Evolutionary conservation across 1,139 yeast genomes (phyloP), one percentile per base, ranked within the genome.

Genomic region (Yamadazyma dushanensis): DNA sequence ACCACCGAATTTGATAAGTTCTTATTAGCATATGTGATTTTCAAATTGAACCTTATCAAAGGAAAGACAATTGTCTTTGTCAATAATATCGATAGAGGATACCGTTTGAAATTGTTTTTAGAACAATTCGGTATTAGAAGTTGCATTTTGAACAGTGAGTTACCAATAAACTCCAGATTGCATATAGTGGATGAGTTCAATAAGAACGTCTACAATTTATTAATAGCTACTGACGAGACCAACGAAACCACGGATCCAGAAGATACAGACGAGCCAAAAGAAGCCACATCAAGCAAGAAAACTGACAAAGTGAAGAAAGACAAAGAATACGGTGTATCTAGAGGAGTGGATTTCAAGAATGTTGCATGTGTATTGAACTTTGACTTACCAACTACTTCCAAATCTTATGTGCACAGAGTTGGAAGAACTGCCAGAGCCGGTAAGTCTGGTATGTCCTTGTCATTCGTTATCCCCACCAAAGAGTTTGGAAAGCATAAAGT

Each of bases 381-480:
- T 57, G 99, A 94, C 59, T 70, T 94, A 47, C 98, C 99, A 29
- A 76, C 88, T 3, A 81, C 95, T 5, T 83, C 97, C 4, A 84
- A 84, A 54, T 80, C 96, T 5, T 94, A 94, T 56, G 82, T 89
- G 28, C 99, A 94, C 61, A 78, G 99, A 57, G 78, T 94, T 32
- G 99, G 99, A 35, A 81, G 99, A 69, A 92, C 99, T 2, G 98
- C 98, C 4, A 80, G 99, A 61, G 98, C 96, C 5, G 96, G 96
- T 34, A 88, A 88, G 57, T 73, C 95, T 1, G 99, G 99, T 40
- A 90, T 89, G 79, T 85, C 97, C 0, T 73, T 94, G 41, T 89
- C 97, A 19, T 92, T 92, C 65, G 94, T 92, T 11, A 87, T 92
- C 19, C 89, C 95, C 13, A 64, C 68, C 26, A 84, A 81, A 41